Evolutionary conservation across 2,329 filamentous ascomycete genomes (phyloP).

Genomic region (Aureobasidium vineae): DNA sequence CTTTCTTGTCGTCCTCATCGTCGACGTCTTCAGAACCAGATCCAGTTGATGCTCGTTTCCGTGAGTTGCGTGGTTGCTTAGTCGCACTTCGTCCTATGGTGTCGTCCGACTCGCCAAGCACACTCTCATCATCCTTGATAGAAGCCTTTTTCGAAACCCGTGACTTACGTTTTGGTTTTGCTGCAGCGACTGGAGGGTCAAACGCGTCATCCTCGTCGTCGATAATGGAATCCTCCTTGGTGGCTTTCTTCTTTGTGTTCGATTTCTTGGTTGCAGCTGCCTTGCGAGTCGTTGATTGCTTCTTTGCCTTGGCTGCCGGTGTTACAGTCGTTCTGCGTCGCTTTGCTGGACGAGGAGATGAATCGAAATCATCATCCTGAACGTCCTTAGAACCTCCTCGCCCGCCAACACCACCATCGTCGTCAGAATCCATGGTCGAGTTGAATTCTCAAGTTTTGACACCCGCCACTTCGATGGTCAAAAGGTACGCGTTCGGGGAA

Average conservation of each 20-base stretch:
- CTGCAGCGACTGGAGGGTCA: constrained; percentile 7
- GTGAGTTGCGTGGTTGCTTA: constrained; percentile 1
- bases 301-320: constrained; percentile 31
- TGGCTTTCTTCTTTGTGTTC: not conserved
- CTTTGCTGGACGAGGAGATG: constrained; percentile 39
- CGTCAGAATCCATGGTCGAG: constrained; percentile 2
- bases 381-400: not conserved
- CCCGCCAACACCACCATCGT: not conserved
- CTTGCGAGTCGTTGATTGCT: constrained; percentile 25
- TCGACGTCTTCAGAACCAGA: constrained; percentile 17
- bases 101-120: constrained; percentile 32
- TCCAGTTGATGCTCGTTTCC: constrained; percentile 12
- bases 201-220: constrained; percentile 24
- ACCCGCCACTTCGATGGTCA: constrained; percentile 9
- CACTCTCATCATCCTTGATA: constrained; percentile 28
- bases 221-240: not conserved
- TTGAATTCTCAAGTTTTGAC: not conserved
- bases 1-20: constrained; percentile 27
- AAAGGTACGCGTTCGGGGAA: constrained; percentile 1
- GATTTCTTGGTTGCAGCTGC: constrained; percentile 19
- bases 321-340: constrained; percentile 28
- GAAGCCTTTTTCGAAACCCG: constrained; percentile 3
- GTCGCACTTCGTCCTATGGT: constrained; percentile 5
- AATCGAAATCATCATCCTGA: constrained; percentile 32
- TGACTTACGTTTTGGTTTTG: constrained; percentile 19